Conservation (phyloP, 768 basidiomycete species). For the Auricularia sp. region DNA sequence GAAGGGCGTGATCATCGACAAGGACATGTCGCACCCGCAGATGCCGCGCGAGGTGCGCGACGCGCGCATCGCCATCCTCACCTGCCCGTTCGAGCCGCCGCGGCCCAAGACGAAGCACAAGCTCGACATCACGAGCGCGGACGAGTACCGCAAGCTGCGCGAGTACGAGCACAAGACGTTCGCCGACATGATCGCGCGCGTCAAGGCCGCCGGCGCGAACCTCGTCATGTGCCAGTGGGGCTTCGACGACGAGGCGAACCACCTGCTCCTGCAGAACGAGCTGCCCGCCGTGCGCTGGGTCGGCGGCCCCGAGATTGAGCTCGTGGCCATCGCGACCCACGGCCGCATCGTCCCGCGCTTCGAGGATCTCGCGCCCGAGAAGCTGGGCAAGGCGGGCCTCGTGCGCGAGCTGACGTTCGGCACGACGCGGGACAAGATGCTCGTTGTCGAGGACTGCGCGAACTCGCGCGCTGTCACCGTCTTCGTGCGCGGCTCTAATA, state of each 20-base stretch:
- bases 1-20: conserved; percentile 96
- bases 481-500: conserved; percentile 95
- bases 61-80: conserved; percentile 90
- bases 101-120: conserved; percentile 99
- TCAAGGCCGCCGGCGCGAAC: conserved; percentile 95
- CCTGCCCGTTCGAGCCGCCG: conserved; percentile 97
- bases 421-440: conserved; percentile 98
- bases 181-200: conserved; percentile 89
- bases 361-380: conserved; percentile 84
- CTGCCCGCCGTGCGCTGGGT: conserved; percentile 98
- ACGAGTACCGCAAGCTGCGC: conserved; percentile 90
- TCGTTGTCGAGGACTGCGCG: conserved; percentile 97
- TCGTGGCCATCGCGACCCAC: conserved; percentile 97
- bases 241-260: conserved; percentile 99
- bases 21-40: conserved; percentile 98
- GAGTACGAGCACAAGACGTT: conserved; percentile 97
- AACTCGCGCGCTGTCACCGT: conserved; percentile 94
- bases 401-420: conserved; percentile 94
- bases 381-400: conserved; percentile 87
- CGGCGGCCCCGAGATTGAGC: conserved; percentile 98
- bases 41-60: conserved; percentile 87
- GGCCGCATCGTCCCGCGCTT: conserved; percentile 97
- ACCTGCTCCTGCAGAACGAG: conserved; percentile 94
- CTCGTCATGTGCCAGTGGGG: conserved; percentile 99
- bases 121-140: conserved; percentile 90